These are phyloP conservation scores for Pestalotiopsis sp. DNA, from an alignment of 2,329 filamentous ascomycete genomes.

Conservation along the genomic window DNA sequence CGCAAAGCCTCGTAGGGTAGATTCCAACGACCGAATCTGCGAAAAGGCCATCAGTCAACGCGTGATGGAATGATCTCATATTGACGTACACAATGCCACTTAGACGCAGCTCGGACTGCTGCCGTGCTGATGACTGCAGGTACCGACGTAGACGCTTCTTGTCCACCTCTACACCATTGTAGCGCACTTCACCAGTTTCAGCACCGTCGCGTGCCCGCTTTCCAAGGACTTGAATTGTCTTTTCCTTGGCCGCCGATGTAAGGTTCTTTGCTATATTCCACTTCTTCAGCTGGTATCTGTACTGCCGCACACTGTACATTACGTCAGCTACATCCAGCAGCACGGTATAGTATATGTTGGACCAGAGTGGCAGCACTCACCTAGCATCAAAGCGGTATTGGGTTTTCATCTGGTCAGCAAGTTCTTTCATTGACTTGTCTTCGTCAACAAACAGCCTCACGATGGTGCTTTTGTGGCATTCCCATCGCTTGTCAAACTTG, in stretches of 20 bases:
- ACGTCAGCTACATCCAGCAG: background rate
- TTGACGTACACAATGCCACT: background rate
- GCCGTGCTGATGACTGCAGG: slow-evolving; percentile 13
- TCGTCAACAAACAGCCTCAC: slow-evolving; percentile 17
- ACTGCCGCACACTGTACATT: slow-evolving; percentile 12
- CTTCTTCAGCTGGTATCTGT: slow-evolving; percentile 16
- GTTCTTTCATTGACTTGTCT: background rate
- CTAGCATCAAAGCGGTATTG: slow-evolving; percentile 19
- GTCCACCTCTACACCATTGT: slow-evolving; percentile 16
- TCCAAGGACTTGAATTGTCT: slow-evolving; percentile 15
- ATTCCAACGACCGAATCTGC: slow-evolving; percentile 14
- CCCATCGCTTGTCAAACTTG: slow-evolving; percentile 22
- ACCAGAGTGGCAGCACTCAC: slow-evolving; percentile 4
- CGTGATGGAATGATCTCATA: background rate
- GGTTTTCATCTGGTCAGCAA: slow-evolving; percentile 20
- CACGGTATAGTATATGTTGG: background rate
- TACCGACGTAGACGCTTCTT: slow-evolving; percentile 22
- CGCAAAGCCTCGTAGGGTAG: slow-evolving; percentile 14
- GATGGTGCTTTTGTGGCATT: slow-evolving; percentile 18
- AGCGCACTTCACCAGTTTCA: slow-evolving; percentile 13
- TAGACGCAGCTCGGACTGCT: slow-evolving; percentile 2
- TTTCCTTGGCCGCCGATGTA: slow-evolving; percentile 17
- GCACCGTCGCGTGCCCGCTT: slow-evolving; percentile 8
- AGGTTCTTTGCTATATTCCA: slow-evolving; percentile 18
- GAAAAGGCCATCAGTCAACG: background rate